Evolutionary conservation across 495 filamentous ascomycete species (phyloP).

Genomic region (Talaromyces proteolyticus): DNA sequence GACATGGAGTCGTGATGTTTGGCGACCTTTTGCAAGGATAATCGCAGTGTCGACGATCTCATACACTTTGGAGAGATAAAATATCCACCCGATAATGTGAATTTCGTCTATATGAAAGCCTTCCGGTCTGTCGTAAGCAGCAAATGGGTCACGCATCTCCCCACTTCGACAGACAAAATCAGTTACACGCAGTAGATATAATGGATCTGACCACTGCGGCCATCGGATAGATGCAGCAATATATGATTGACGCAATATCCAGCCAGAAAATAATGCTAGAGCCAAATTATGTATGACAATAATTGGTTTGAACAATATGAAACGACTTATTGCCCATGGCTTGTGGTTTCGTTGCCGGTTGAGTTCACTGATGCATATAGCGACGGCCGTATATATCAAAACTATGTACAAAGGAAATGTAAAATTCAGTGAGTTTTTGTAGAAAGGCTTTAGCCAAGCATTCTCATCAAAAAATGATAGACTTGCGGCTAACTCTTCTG

Average conservation of each 20-base stretch:
- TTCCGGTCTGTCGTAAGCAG: neutral
- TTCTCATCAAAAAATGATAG: too few species aligned
- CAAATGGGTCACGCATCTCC: neutral
- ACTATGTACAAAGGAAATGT: neutral
- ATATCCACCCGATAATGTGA: slow-evolving; percentile 58
- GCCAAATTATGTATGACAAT: neutral
- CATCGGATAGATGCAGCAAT: neutral
- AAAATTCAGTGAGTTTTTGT: too few species aligned
- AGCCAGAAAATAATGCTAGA: neutral
- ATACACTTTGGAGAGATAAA: slow-evolving; percentile 92
- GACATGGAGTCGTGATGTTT: slow-evolving; percentile 73
- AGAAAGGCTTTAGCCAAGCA: too few species aligned
- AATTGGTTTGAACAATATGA: neutral
- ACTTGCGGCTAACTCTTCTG: too few species aligned
- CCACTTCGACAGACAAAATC: neutral
- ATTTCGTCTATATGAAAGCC: neutral
- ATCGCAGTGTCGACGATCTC: slow-evolving; percentile 83
- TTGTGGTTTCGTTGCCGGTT: neutral
- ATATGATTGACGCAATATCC: neutral
- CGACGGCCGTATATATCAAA: neutral
- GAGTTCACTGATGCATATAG: neutral
- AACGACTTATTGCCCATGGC: neutral
- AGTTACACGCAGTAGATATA: too few species aligned
- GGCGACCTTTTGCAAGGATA: slow-evolving; percentile 79
- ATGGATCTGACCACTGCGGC: neutral